Percentiles rank a stretch among this genome's conserved stretches.
phyloP scores from a whole-genome alignment of 768 basidiomycete genomes.

The Collybia nuda region DNA sequence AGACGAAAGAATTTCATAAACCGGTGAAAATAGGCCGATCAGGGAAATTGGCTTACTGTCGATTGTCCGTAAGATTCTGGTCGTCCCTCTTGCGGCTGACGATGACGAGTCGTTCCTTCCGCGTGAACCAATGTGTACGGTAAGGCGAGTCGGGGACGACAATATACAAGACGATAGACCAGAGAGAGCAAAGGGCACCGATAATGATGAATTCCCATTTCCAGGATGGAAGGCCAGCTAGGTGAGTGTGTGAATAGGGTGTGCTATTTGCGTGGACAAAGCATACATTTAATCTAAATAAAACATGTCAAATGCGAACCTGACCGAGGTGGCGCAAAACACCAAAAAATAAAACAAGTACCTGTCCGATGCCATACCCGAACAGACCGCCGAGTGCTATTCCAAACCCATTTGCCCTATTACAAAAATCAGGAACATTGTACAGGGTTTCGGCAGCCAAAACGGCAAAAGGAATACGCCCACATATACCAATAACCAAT shows the following conservation, averaged over 20 bases:
- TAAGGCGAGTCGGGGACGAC: constrained; percentile 34
- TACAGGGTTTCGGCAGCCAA: too few relatives aligned
- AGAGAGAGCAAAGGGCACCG: constrained; percentile 28
- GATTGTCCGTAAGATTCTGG: constrained; percentile 22
- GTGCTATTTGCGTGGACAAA: constrained; percentile 7
- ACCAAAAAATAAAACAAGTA: neutral
- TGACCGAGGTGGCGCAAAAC: too few relatives aligned
- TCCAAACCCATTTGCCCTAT: constrained; percentile 35
- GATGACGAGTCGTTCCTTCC: constrained; percentile 29
- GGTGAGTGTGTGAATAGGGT: neutral
- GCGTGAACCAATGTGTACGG: constrained; percentile 27
- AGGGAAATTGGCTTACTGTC: constrained; percentile 11
- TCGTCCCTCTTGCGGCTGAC: constrained; percentile 32
- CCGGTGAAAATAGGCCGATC: neutral
- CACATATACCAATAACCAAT: constrained; percentile 20
- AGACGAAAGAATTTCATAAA: too few relatives aligned
- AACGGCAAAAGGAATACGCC: too few relatives aligned
- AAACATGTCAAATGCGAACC: neutral
- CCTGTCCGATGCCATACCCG: constrained; percentile 25
- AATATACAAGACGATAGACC: constrained; percentile 26
- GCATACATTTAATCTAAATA: neutral
- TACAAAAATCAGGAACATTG: too few relatives aligned
- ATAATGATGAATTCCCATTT: constrained; percentile 21
- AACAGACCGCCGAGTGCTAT: constrained; percentile 37
- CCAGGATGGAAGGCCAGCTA: neutral